Evolutionary conservation across 768 basidiomycete species (phyloP).

Genomic region (Amanita pallidorosea): DNA sequence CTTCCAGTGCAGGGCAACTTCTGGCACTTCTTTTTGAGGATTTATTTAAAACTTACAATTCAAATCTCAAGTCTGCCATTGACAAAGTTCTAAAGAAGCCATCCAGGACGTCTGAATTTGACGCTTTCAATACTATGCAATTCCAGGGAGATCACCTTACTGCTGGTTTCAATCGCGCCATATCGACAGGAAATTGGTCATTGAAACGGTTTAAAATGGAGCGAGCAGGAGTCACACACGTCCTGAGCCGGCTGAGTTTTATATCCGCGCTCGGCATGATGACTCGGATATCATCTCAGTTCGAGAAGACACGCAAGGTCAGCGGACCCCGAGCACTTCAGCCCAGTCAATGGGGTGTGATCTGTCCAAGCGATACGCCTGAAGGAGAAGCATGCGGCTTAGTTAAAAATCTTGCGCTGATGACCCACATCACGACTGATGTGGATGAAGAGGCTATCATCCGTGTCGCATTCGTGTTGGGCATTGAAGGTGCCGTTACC

Average conservation of each 20-base stretch:
- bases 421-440: slow-evolving; percentile 99
- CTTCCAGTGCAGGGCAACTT: slow-evolving; percentile 81
- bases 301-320: slow-evolving; percentile 98
- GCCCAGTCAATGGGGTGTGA: slow-evolving; percentile 98
- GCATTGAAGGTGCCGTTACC: slow-evolving; percentile 71
- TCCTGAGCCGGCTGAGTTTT: slow-evolving; percentile 89
- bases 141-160: slow-evolving; percentile 97
- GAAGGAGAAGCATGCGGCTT: slow-evolving; percentile 99
- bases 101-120: slow-evolving; percentile 88
- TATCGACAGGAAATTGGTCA: slow-evolving; percentile 98
- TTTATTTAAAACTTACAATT: slow-evolving; percentile 96
- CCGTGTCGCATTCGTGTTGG: slow-evolving; percentile 85
- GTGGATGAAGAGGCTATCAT: slow-evolving; percentile 94
- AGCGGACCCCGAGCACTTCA: slow-evolving; percentile 95
- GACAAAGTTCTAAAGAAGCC: slow-evolving; percentile 97
- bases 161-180: slow-evolving; percentile 90
- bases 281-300: slow-evolving; percentile 97
- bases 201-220: slow-evolving; percentile 99
- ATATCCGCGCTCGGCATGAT: slow-evolving; percentile 99
- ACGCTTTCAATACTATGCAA: slow-evolving; percentile 89
- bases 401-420: slow-evolving; percentile 96
- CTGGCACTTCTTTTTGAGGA: slow-evolving; percentile 95
- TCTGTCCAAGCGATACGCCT: slow-evolving; percentile 97
- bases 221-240: slow-evolving; percentile 95
- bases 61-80: slow-evolving; percentile 88